phyloP scores from a whole-genome alignment of 768 basidiomycete species.

The Calocybe gangraenosa region DNA sequence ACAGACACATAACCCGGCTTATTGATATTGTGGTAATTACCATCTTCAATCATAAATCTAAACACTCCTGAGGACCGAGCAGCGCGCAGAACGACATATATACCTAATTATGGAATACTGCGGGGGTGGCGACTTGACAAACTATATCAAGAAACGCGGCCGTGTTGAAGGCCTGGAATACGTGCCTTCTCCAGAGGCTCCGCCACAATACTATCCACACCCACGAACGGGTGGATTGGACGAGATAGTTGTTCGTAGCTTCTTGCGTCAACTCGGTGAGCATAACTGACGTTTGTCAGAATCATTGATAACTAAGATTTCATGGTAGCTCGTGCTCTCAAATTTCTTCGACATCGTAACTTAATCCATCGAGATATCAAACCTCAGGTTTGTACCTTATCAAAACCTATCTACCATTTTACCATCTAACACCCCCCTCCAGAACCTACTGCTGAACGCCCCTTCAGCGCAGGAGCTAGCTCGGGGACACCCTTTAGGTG shows the following conservation, averaged over 20 bases:
- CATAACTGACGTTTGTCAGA: background rate
- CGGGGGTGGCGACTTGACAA: slow-evolving; percentile 91
- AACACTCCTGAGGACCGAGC: background rate
- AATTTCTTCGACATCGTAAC: slow-evolving; percentile 84
- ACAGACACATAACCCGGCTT: slow-evolving; percentile 89
- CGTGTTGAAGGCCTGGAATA: slow-evolving; percentile 88
- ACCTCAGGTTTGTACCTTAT: slow-evolving; percentile 58
- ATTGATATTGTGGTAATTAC: slow-evolving; percentile 83
- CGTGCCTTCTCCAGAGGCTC: slow-evolving; percentile 59
- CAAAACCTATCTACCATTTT: background rate
- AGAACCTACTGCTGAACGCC: slow-evolving; percentile 91
- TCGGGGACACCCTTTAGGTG: slow-evolving; percentile 84
- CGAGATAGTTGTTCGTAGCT: slow-evolving; percentile 87
- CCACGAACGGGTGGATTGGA: slow-evolving; percentile 87
- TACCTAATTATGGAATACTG: slow-evolving; percentile 99
- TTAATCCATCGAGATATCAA: slow-evolving; percentile 98
- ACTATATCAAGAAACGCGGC: slow-evolving; percentile 98
- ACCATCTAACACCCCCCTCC: background rate
- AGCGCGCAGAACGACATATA: slow-evolving; percentile 75
- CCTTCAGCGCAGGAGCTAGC: slow-evolving; percentile 75
- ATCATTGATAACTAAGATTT: background rate
- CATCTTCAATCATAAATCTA: background rate
- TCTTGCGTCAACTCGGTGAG: slow-evolving; percentile 70
- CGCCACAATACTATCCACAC: slow-evolving; percentile 86
- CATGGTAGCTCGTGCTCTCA: slow-evolving; percentile 77